Base-by-base conservation (phyloP, 768 basidiomycete species). In the Galerina marginata region DNA sequence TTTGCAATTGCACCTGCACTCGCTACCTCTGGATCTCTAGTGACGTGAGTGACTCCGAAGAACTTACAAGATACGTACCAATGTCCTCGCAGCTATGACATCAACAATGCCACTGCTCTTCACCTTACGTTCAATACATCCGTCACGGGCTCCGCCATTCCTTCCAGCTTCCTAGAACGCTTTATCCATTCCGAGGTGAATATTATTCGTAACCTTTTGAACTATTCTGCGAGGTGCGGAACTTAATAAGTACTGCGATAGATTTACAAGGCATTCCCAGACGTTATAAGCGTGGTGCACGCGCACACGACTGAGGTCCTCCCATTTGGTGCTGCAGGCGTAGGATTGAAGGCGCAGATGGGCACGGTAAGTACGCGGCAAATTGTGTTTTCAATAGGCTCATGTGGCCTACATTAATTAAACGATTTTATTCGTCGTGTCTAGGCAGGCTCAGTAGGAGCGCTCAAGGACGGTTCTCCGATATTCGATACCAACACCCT, bases 291-390 rank as follows among this genome's bases (percentile, higher is more conserved):
- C 16, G 67, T 65, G 37, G 65, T 68, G 40, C 67, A 68, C 45
- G 62, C 64, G 33, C 67, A 68, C 50, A 68, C 67, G 47, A 60
- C 52, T 4, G 64, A 64, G 44, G 64, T 68, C 29, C 56, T 68
- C 14, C 65, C 67, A 11, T 68, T 68, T 51, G 62, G 52, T 5
- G 65, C 58, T 11, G 60, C 62, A 10, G 60, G 53, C 14, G 56
- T 65, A 9, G 64, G 64, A 37, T 44, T 68, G n/a, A 65, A 49
- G 43, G 64, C 67, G 45, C 67, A 68, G 39, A 68, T 68, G 62
- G 62, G 65, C 39, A 65, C 67, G 6, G 66, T 67, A 45, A 15
- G 66, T 56, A 9, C 14, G n/a, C 45, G 29, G 7, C 29, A 33
- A 2, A 33, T 33, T 33, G 1, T 33, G 7, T 33, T 33, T 33